A percentile compares a stretch with the other conserved stretches of the same genome.
Conservation (phyloP, 768 basidiomycete species). For the Lactarius sp. region DNA sequence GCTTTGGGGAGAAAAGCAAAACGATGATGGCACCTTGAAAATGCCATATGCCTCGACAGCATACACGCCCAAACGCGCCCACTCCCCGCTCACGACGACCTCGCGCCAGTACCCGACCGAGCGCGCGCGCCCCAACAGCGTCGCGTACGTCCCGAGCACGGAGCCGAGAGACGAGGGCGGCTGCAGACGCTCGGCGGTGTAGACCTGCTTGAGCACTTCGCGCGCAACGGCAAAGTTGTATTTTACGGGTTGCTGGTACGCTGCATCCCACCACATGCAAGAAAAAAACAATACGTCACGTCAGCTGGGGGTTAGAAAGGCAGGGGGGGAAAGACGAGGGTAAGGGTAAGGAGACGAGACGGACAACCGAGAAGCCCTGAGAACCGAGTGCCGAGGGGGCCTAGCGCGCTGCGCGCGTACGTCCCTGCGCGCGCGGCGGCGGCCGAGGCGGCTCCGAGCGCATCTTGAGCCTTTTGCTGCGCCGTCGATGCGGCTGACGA, state of each 20-base stretch:
- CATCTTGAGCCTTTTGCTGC: too few species aligned
- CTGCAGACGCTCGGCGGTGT: constrained; percentile 49
- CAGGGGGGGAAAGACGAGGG: neutral
- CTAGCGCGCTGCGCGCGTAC: too few species aligned
- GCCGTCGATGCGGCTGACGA: constrained; percentile 33
- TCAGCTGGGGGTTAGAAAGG: neutral
- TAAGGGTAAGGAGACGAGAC: constrained; percentile 23
- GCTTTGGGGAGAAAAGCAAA: neutral
- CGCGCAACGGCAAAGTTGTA: too few species aligned
- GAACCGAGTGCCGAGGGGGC: too few species aligned
- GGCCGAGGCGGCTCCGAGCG: too few species aligned
- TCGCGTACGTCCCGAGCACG: constrained; percentile 54
- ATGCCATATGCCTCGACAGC: constrained; percentile 86
- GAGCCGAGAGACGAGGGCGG: constrained; percentile 59
- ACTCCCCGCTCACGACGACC: constrained; percentile 56
- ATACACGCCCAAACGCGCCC: constrained; percentile 64
- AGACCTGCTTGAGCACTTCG: constrained; percentile 59
- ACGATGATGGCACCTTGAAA: constrained; percentile 58
- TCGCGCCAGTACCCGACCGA: constrained; percentile 59
- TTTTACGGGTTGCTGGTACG: too few species aligned
- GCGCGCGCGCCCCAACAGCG: constrained; percentile 58
- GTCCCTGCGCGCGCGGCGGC: too few species aligned
- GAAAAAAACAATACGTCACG: neutral
- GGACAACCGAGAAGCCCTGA: constrained; percentile 49
- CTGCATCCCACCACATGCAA: constrained; percentile 32